phyloP scores from a whole-genome alignment of 495 filamentous ascomycete species.

The Halenospora varia region DNA sequence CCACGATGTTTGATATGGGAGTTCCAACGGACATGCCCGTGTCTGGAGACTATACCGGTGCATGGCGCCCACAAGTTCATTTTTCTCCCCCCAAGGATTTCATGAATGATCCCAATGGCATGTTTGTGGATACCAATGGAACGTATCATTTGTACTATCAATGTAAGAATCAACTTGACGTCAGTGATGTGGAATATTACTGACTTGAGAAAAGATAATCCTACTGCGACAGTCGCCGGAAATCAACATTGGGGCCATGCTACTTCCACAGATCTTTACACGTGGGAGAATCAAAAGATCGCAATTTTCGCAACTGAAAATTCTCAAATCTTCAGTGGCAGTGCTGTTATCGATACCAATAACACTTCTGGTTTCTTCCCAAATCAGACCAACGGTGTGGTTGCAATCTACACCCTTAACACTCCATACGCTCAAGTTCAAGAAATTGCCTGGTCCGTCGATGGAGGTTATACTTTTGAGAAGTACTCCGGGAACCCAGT shows the following conservation, averaged over 20 bases:
- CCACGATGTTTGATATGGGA: constrained; percentile 10
- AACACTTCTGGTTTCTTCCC: constrained; percentile 56
- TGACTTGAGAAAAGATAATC: no score
- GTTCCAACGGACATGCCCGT: constrained; percentile 18
- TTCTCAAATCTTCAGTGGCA: constrained; percentile 51
- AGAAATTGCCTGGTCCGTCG: constrained; percentile 51
- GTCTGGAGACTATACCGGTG: constrained; percentile 29
- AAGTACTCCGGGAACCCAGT: constrained; percentile 51
- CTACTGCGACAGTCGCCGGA: constrained; percentile 40
- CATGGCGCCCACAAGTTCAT: constrained; percentile 40
- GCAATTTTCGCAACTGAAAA: constrained; percentile 46
- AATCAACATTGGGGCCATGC: constrained; percentile 55
- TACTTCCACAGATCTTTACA: constrained; percentile 45
- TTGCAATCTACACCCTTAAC: constrained; percentile 54
- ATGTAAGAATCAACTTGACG: constrained; percentile 20
- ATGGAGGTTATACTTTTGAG: constrained; percentile 50
- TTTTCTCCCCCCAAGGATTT: constrained; percentile 48
- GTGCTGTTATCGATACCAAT: constrained; percentile 45
- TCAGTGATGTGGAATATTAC: no score
- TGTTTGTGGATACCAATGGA: constrained; percentile 44
- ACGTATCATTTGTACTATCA: constrained; percentile 54
- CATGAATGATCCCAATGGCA: constrained; percentile 60
- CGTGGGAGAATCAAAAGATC: constrained; percentile 50
- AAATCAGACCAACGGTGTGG: constrained; percentile 43
- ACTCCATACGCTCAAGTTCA: constrained; percentile 40